A percentile compares a stretch with the other conserved stretches of the same genome.
These are phyloP conservation scores for Coccomyxa subellipsoidea DNA, from an alignment of 163 green algal genomes.

Conservation along the genomic window DNA sequence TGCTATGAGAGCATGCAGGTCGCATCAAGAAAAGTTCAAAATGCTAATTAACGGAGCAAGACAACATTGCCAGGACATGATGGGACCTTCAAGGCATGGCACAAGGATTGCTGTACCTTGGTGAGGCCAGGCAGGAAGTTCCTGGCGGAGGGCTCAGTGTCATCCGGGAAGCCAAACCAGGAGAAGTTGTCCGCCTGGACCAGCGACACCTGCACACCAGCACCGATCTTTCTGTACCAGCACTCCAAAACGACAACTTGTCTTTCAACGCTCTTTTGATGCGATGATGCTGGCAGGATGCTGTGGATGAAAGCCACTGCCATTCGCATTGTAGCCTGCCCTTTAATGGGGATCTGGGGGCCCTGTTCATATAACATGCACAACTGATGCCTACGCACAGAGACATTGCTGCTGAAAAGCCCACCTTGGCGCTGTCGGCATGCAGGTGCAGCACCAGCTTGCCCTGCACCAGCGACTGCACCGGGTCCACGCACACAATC, in stretches of 20 bases:
- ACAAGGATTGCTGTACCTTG: not conserved
- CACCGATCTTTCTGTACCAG: too few species aligned
- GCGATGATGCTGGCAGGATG: too few species aligned
- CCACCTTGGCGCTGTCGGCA: slow-evolving; percentile 28
- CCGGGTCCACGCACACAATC: slow-evolving; percentile 50
- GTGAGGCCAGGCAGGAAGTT: slow-evolving; percentile 65
- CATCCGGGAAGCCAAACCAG: slow-evolving; percentile 89
- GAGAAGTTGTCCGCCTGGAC: slow-evolving; percentile 80
- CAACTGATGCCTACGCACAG: not conserved
- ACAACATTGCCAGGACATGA: not conserved
- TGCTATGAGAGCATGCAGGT: too few species aligned
- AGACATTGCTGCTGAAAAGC: too few species aligned
- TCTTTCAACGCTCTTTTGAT: too few species aligned
- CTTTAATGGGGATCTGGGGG: too few species aligned
- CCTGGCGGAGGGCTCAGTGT: slow-evolving; percentile 67
- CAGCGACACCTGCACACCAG: slow-evolving; percentile 49
- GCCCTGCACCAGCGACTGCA: slow-evolving; percentile 58
- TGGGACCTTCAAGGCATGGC: not conserved
- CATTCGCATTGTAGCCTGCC: too few species aligned
- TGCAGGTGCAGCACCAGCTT: slow-evolving; percentile 63
- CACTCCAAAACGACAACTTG: too few species aligned
- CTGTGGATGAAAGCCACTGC: too few species aligned
- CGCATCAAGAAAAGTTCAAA: too few species aligned
- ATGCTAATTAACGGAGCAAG: too few species aligned
- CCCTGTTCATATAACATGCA: too few species aligned